Conservation (phyloP, 164 flowering plant species). For the Vitis labrusca region DNA sequence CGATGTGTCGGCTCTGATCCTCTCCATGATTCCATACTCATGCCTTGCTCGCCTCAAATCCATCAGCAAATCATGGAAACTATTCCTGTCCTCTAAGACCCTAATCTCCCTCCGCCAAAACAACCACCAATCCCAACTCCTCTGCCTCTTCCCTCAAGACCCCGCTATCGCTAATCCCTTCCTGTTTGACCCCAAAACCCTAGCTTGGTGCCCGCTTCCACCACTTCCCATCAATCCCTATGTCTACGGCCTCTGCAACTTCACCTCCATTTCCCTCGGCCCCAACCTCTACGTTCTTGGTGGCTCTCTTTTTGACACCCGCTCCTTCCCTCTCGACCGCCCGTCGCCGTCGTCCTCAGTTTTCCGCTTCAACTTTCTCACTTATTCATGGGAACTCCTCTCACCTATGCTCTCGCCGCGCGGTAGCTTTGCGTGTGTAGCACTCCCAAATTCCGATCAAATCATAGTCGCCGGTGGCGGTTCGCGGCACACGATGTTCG, state of each 20-base stretch:
- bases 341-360: slow-evolving; percentile 63
- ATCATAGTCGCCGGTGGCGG: slow-evolving; percentile 94
- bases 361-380: slow-evolving; percentile 44
- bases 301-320: slow-evolving; percentile 82
- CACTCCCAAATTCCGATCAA: slow-evolving; percentile 24
- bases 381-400: slow-evolving; percentile 48
- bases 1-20: slow-evolving; percentile 63
- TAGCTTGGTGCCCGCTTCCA: slow-evolving; percentile 70
- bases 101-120: slow-evolving; percentile 46
- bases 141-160: slow-evolving; percentile 82
- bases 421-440: slow-evolving; percentile 86
- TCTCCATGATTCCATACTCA: slow-evolving; percentile 65
- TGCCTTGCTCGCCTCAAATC: slow-evolving; percentile 66
- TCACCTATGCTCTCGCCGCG: slow-evolving; percentile 75
- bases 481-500: slow-evolving; percentile 75
- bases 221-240: slow-evolving; percentile 76
- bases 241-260: slow-evolving; percentile 77
- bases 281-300: slow-evolving; percentile 72
- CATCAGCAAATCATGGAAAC: slow-evolving; percentile 67
- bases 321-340: slow-evolving; percentile 82
- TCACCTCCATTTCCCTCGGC: slow-evolving; percentile 55
- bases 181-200: slow-evolving; percentile 66
- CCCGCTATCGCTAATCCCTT: slow-evolving; percentile 66
- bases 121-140: slow-evolving; percentile 39
- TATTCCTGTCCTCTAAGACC: slow-evolving; percentile 62